A percentile compares a stretch with the other conserved stretches of the same genome.
These are phyloP conservation scores for Nannizziopsis arthrosporioides DNA, from an alignment of 2,329 filamentous ascomycete genomes.

Conservation along the genomic window DNA sequence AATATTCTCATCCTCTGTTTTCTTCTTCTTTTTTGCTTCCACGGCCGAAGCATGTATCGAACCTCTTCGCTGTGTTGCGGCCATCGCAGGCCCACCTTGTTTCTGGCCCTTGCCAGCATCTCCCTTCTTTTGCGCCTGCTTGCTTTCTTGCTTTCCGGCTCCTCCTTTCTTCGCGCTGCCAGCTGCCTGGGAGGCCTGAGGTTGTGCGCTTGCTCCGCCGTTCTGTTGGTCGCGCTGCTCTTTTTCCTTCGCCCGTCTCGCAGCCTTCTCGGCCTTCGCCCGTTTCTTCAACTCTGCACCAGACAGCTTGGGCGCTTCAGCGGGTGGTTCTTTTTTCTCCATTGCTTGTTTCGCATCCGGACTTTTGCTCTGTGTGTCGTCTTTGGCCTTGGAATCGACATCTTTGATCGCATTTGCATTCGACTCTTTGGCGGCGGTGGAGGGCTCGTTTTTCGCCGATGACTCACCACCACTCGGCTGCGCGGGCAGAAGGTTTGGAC, in stretches of 20 bases:
- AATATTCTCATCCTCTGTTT: constrained; percentile 47
- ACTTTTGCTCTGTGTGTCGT: constrained; percentile 16
- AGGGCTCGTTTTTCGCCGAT: background rate
- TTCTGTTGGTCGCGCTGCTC: constrained; percentile 35
- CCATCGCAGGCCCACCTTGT: constrained; percentile 9
- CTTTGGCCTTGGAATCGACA: background rate
- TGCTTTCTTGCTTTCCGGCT: constrained; percentile 17
- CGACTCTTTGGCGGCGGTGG: background rate
- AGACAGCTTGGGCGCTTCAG: constrained; percentile 27
- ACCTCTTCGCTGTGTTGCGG: constrained; percentile 25
- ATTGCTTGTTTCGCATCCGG: constrained; percentile 17
- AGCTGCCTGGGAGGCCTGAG: constrained; percentile 16
- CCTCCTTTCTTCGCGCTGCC: constrained; percentile 22
- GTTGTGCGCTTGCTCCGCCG: constrained; percentile 12
- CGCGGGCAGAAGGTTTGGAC: background rate
- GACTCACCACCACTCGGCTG: constrained; percentile 2
- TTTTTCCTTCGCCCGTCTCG: constrained; percentile 63
- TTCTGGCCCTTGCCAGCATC: constrained; percentile 21
- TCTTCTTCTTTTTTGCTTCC: constrained; percentile 39
- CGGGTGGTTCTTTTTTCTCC: background rate
- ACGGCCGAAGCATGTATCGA: constrained; percentile 28
- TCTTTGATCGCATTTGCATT: constrained; percentile 9
- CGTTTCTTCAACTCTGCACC: constrained; percentile 73
- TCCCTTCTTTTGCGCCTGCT: constrained; percentile 5
- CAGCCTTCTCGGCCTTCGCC: constrained; percentile 83